Evolutionary conservation across 352 stramenopile species (phyloP).

Genomic region (Paralagenidium karlingii): DNA sequence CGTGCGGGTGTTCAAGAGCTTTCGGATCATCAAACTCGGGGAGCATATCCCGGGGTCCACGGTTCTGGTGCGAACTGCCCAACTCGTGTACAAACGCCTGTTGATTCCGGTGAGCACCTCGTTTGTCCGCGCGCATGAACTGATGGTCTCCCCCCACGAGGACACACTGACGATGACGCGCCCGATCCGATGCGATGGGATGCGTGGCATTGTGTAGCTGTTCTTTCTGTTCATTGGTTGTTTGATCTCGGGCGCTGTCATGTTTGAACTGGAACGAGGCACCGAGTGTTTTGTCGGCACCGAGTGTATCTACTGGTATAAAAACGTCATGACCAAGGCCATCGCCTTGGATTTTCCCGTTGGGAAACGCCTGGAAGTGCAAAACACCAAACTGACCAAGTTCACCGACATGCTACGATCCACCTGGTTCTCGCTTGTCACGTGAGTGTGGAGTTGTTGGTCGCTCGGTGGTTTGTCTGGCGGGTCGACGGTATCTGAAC

Average conservation of each 20-base stretch:
- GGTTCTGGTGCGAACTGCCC: constrained; percentile 41
- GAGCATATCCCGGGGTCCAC: constrained; percentile 58
- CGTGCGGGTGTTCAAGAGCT: constrained; percentile 54
- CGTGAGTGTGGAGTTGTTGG: constrained; percentile 12
- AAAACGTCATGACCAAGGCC: constrained; percentile 33
- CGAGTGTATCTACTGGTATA: constrained; percentile 40
- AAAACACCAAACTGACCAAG: constrained; percentile 22
- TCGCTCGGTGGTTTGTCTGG: neutral
- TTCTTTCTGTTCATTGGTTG: constrained; percentile 65
- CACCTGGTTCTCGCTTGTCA: constrained; percentile 55
- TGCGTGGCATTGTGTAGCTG: too few relatives aligned
- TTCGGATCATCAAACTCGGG: constrained; percentile 64
- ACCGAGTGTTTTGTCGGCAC: constrained; percentile 46
- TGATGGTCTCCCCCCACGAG: too few relatives aligned
- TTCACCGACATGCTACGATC: constrained; percentile 62
- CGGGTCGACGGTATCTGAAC: neutral
- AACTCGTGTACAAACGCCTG: constrained; percentile 37
- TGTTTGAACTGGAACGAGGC: constrained; percentile 67
- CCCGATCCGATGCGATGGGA: too few relatives aligned
- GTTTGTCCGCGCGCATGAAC: too few relatives aligned
- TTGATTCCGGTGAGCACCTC: constrained; percentile 39
- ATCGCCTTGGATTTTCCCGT: constrained; percentile 18
- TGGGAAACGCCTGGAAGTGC: constrained; percentile 53
- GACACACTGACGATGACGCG: too few relatives aligned
- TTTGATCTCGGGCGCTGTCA: constrained; percentile 40